These are phyloP conservation scores for Caryopteris hybrid DNA, from an alignment of 305 asterid species.

Conservation along the genomic window DNA sequence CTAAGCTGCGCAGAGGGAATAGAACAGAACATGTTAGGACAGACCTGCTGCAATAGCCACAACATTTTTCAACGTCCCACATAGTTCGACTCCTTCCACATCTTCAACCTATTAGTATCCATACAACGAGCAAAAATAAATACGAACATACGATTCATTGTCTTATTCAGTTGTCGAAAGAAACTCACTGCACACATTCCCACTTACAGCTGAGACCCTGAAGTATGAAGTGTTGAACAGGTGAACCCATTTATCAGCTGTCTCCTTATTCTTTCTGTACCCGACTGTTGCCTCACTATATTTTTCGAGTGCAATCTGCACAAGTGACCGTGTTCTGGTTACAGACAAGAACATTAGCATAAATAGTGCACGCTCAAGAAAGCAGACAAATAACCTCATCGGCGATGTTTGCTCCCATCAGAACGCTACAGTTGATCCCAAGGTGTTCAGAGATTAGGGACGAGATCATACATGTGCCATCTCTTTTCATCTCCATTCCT, in stretches of 20 bases:
- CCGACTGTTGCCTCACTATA: conserved; percentile 90
- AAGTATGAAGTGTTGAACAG: conserved; percentile 71
- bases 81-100: conserved; percentile 87
- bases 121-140: no score
- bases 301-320: conserved; percentile 79
- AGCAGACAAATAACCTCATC: conserved; percentile 48
- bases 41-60: conserved; percentile 85
- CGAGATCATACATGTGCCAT: conserved; percentile 89
- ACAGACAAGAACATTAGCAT: neutral
- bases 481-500: conserved; percentile 89
- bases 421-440: conserved; percentile 65
- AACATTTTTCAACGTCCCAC: conserved; percentile 79
- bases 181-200: neutral
- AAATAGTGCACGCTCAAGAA: conserved; percentile 14
- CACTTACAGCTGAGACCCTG: conserved; percentile 73
- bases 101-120: conserved; percentile 58
- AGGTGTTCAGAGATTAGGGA: conserved; percentile 66
- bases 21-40: neutral
- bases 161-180: neutral
- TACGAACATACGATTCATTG: neutral
- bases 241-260: conserved; percentile 77
- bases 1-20: neutral
- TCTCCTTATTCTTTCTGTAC: conserved; percentile 59
- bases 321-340: neutral
- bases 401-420: conserved; percentile 95